Conservation (phyloP, 1,284 basidiomycete species). For the Ceratobasidium sp. region DNA sequence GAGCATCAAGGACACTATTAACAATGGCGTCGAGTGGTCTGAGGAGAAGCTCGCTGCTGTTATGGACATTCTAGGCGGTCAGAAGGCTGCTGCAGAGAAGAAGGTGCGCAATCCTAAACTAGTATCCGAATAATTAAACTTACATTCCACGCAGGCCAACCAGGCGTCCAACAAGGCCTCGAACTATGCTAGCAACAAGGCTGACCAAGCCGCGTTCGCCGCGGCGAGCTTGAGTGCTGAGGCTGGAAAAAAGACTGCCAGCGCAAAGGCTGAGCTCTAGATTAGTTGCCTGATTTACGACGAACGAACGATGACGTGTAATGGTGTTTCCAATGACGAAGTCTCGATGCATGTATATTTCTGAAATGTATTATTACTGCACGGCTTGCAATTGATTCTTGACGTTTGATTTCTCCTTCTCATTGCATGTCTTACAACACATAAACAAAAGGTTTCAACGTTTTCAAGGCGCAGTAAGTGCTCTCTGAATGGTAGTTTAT, state of each 20-base stretch:
- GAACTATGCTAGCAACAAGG: slow-evolving; percentile 21
- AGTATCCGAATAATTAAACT: slow-evolving; percentile 42
- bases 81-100: slow-evolving; percentile 42
- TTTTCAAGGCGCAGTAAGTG: no score
- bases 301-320: background rate
- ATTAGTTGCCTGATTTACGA: background rate
- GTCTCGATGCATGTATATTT: slow-evolving; percentile 32
- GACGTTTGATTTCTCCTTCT: background rate
- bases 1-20: slow-evolving; percentile 69
- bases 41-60: slow-evolving; percentile 67
- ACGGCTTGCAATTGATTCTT: background rate
- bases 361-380: slow-evolving; percentile 31
- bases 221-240: slow-evolving; percentile 50
- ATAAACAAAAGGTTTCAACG: no score
- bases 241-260: slow-evolving; percentile 48
- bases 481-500: no score
- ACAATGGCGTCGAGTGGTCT: slow-evolving; percentile 69
- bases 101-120: slow-evolving; percentile 7
- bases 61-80: slow-evolving; percentile 47
- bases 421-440: no score
- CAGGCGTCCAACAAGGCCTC: background rate
- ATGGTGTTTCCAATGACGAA: slow-evolving; percentile 1
- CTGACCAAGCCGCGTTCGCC: slow-evolving; percentile 47
- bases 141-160: slow-evolving; percentile 42
- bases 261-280: slow-evolving; percentile 42